Base-by-base conservation (phyloP, 2,329 filamentous ascomycete species). In the Paecilomyces dactylethromorphus region DNA sequence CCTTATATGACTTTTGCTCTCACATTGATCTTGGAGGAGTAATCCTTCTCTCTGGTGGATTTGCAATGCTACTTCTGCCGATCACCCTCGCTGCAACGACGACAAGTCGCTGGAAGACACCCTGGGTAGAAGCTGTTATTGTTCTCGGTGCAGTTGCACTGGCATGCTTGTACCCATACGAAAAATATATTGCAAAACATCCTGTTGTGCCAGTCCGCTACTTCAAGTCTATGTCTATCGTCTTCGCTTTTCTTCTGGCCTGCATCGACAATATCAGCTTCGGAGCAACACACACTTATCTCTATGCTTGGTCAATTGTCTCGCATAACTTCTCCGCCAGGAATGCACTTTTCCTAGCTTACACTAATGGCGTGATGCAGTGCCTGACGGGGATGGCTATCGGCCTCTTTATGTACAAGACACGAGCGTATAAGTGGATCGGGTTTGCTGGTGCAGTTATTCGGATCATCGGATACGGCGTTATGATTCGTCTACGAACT, bases 401-500 rank as follows among this genome's bases (percentile, higher is more conserved):
- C 11, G 78, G 79, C 0, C 61, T 72, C 7, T 62, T 78, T 50
- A 81, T 82, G 71, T 72, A 74, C 56, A 69, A 71, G 53, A 71
- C 74, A 2, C 68, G 75, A 35, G 72, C 73, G 1, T 82, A 80
- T 69, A 82, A 82, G 60, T 79, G 76, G 74, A 67, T 82, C 2
- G 67, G 73, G 12, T 66, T 82, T 22, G 60, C 67, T 3, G 79
- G 77, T 3, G 70, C 74, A 1, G 57, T 71, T 1, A 63, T 82
- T 32, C 77, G 79, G 11, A 64, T 80, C 10, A 62, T 82, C 32
- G 80, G 81, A 4, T 82, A 82, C 59, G 79, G 78, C 3, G 64
- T 81, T 31, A 82, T 82, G 80, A 71, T 82, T 31, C 74, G 80
- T 2, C 73, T 82, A 8, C 75, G 79, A 3, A 78, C 71, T 0